Base-by-base conservation (phyloP, 2,329 filamentous ascomycete genomes). In the Aspergillus ochraceus region DNA sequence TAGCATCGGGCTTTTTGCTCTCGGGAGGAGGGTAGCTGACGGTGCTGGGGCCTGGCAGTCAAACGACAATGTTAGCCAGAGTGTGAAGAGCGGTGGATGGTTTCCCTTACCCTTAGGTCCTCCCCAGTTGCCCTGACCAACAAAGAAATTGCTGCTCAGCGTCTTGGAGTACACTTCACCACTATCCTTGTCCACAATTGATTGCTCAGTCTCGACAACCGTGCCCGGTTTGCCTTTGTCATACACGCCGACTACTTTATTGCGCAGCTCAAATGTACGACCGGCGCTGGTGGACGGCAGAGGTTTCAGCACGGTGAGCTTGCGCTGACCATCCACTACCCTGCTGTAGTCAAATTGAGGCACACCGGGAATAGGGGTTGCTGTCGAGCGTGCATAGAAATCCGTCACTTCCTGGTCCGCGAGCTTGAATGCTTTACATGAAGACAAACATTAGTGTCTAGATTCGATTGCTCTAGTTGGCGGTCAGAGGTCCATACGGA, bases 171-270 rank as follows among this genome's bases (percentile, higher is more conserved):
- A 96, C 20, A 90, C 84, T 62, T 94, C 90, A 29, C 86, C 88
- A 2, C 77, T 85, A 60, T 79, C 79, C 56, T 81, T 85, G 66
- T 96, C 90, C 22, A 95, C 90, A 50, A 96, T 84, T 57, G 89
- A 83, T 63, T 87, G 85, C 81, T 96, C 89, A 4, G 87, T 89
- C 77, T 96, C 91, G 45, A 95, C 82, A 2, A 96, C 91, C 10
- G 88, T 90, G 59, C 90, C 90, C 0, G 91, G 86, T 66, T 90
- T 90, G 69, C 92, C 92, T 82, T 96, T 96, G 80, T 96, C 92
- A 76, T 95, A 96, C 42, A 96, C 90, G 54, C 91, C 92, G 20
- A 96, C 76, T 24, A 96, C 90, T 73, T 89, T 92, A 70, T 83
- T 87, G 67, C 90, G 85, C 63, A 90, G 79, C 81, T 95, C 89